These are phyloP conservation scores for Exutisphaerella laricina DNA, from an alignment of 2,329 filamentous ascomycete species.

Conservation along the genomic window DNA sequence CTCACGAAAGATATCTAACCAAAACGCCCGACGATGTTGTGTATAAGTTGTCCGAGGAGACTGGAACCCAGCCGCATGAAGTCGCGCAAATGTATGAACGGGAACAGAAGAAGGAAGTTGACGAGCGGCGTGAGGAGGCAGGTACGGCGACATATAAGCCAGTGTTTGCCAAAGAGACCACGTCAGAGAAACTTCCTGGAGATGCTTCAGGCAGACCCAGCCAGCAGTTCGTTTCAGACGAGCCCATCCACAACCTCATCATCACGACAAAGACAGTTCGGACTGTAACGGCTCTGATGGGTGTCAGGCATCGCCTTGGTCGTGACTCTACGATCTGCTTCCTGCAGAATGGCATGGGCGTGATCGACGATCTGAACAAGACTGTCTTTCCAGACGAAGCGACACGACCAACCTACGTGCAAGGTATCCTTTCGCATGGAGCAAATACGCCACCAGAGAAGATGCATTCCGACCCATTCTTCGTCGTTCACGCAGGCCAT, in stretches of 20 bases:
- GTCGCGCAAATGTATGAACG: conserved; percentile 22
- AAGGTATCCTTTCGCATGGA: conserved; percentile 61
- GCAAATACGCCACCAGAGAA: conserved; percentile 40
- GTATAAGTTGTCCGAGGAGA: conserved; percentile 22
- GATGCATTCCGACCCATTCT: conserved; percentile 40
- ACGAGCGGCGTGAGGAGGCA: background rate
- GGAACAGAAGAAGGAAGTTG: conserved; percentile 11
- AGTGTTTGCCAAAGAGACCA: background rate
- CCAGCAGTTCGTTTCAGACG: conserved; percentile 5
- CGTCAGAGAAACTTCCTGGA: background rate
- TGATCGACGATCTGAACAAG: conserved; percentile 70
- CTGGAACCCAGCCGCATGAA: conserved; percentile 26
- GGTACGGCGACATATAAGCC: conserved; percentile 6
- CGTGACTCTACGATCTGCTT: conserved; percentile 67
- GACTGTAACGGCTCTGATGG: conserved; percentile 60
- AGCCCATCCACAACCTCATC: conserved; percentile 64
- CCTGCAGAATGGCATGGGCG: conserved; percentile 75
- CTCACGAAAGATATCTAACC: conserved; percentile 34
- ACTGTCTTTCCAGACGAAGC: conserved; percentile 62
- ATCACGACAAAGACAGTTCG: conserved; percentile 69
- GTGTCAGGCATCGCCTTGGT: conserved; percentile 62
- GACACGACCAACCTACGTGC: conserved; percentile 67
- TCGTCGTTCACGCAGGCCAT: conserved; percentile 52
- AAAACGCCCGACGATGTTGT: conserved; percentile 16
- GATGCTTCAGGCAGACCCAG: background rate